Evolutionary conservation across 202 grass and related monocot genomes (phyloP).

Genomic region (Bolboschoenoplectus hybrid): DNA sequence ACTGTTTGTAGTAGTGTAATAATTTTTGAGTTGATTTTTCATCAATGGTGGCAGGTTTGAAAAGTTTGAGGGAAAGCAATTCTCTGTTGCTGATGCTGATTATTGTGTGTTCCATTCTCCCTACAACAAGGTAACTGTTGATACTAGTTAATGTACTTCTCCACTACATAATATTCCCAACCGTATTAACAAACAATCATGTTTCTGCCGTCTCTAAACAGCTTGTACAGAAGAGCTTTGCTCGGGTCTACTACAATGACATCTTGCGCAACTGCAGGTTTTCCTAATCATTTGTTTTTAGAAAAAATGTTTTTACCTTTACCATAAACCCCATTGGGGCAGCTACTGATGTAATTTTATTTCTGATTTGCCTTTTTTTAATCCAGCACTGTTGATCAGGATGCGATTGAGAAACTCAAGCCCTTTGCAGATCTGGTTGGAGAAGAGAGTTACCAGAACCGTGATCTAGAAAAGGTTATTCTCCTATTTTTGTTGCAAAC

Average conservation of each 20-base stretch:
- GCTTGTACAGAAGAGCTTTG: conserved; percentile 99
- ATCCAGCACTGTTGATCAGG: conserved; percentile 65
- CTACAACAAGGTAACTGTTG: conserved; percentile 79
- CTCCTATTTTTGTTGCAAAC: conserved; percentile 34
- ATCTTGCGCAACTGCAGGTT: conserved; percentile 82
- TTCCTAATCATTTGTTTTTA: conserved; percentile 16
- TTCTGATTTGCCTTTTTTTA: conserved; percentile 18
- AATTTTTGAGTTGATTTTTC: conserved; percentile 13
- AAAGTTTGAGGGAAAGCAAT: conserved; percentile 76
- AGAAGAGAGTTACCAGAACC: conserved; percentile 92
- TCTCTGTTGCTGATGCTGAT: conserved; percentile 77
- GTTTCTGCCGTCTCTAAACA: conserved; percentile 40
- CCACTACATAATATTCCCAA: conserved; percentile 27
- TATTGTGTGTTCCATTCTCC: conserved; percentile 99
- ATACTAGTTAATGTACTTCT: conserved; percentile 35
- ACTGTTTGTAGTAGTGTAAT: conserved; percentile 22
- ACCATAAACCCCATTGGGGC: neutral
- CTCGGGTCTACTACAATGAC: conserved; percentile 89
- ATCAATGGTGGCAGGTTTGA: conserved; percentile 60
- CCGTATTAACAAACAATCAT: conserved; percentile 8
- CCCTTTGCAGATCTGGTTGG: conserved; percentile 68
- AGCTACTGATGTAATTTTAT: conserved; percentile 9
- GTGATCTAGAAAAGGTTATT: conserved; percentile 95
- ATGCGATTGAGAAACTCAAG: conserved; percentile 75
- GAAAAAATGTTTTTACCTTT: conserved; percentile 30